phyloP scores from a whole-genome alignment of 345 rosid species.

The Erodium maritimum region DNA sequence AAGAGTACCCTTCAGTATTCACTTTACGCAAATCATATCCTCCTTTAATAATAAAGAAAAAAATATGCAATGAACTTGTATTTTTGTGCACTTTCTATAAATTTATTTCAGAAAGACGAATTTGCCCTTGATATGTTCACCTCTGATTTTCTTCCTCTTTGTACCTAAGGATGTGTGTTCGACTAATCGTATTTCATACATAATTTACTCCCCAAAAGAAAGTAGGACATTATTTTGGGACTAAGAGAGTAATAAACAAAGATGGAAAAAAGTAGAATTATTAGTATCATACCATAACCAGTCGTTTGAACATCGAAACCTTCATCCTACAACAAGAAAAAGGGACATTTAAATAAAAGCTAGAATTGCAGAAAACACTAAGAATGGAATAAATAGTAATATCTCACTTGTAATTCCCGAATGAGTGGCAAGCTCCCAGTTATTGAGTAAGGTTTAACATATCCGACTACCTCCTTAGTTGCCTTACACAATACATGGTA shows the following conservation, averaged over 20 bases:
- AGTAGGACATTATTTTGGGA: too few relatives aligned
- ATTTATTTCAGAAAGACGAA: too few relatives aligned
- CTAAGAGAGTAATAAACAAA: slow-evolving; percentile 3
- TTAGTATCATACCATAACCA: slow-evolving; percentile 57
- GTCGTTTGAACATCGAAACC: slow-evolving; percentile 93
- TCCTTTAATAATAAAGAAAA: too few relatives aligned
- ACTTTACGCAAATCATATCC: too few relatives aligned
- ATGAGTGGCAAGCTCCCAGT: slow-evolving; percentile 92
- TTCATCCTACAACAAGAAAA: slow-evolving; percentile 48
- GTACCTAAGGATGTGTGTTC: too few relatives aligned
- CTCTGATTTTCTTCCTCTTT: too few relatives aligned
- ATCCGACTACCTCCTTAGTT: slow-evolving; percentile 79
- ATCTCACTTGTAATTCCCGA: slow-evolving; percentile 65
- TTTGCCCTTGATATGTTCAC: too few relatives aligned
- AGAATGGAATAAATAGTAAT: slow-evolving; percentile 6
- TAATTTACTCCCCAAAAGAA: background rate
- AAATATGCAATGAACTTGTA: too few relatives aligned
- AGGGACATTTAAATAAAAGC: background rate
- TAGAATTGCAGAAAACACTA: background rate
- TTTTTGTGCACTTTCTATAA: too few relatives aligned
- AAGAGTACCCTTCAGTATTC: too few relatives aligned
- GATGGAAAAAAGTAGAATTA: background rate
- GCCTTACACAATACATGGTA: slow-evolving; percentile 80
- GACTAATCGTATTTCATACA: background rate
- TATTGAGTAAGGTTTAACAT: slow-evolving; percentile 87